Conservation (phyloP, 371 early-diverging fungal species). For the Mortierella sp. region DNA sequence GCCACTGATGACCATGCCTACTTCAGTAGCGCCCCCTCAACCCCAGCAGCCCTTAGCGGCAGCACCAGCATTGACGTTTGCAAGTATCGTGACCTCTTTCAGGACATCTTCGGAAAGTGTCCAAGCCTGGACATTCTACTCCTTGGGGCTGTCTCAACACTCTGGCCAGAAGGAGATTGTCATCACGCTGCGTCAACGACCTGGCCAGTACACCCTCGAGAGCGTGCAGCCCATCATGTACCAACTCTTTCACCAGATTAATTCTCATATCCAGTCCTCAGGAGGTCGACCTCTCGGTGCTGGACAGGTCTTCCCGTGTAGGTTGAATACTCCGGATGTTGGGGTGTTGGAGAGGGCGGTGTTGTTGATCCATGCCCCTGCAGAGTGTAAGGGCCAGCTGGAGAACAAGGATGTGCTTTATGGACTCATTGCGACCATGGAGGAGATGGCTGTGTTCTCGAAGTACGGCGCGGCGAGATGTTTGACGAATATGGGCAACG, state of each 20-base stretch:
- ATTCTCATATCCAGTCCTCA: slow-evolving; percentile 27
- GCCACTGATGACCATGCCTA: not conserved
- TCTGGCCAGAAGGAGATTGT: slow-evolving; percentile 54
- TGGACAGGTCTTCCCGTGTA: slow-evolving; percentile 41
- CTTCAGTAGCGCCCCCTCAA: slow-evolving; percentile 1
- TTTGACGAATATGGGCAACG: slow-evolving; percentile 56
- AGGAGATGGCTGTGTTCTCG: slow-evolving; percentile 46
- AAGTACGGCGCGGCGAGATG: slow-evolving; percentile 52
- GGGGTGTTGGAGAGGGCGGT: slow-evolving; percentile 35
- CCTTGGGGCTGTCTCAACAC: slow-evolving; percentile 29
- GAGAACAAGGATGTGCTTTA: slow-evolving; percentile 56
- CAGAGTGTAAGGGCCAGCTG: slow-evolving; percentile 38
- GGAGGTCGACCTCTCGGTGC: slow-evolving; percentile 36
- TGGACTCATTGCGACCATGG: slow-evolving; percentile 46
- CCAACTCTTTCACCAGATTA: slow-evolving; percentile 41
- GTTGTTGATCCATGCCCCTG: slow-evolving; percentile 41
- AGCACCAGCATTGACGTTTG: slow-evolving; percentile 36
- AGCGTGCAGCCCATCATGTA: slow-evolving; percentile 46
- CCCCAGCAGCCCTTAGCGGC: not conserved
- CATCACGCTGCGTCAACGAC: slow-evolving; percentile 47
- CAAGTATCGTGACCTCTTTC: slow-evolving; percentile 47
- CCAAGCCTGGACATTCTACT: slow-evolving; percentile 51
- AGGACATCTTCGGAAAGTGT: slow-evolving; percentile 51
- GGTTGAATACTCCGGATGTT: slow-evolving; percentile 37
- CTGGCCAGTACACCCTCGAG: slow-evolving; percentile 38